phyloP scores from a whole-genome alignment of 306 rosid genomes.

The Ziziphus jujuba region DNA sequence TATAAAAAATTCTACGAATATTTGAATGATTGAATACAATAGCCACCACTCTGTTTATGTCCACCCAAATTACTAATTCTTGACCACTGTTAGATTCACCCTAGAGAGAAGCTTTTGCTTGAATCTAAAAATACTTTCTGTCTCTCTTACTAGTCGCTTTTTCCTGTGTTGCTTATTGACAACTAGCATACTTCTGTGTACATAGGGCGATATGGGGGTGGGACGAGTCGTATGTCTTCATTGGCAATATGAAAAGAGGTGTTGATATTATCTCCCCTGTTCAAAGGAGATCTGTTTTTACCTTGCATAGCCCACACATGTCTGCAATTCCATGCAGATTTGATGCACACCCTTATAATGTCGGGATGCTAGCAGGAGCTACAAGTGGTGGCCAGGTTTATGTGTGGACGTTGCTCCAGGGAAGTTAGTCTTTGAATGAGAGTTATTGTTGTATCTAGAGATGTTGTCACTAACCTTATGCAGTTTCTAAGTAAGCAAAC shows the following conservation, averaged over 20 bases:
- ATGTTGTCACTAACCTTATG: no score
- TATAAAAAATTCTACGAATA: neutral
- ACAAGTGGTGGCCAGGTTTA: slow-evolving; percentile 56
- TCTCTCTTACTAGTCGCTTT: neutral
- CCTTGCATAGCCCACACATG: slow-evolving; percentile 59
- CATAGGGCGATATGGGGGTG: slow-evolving; percentile 97
- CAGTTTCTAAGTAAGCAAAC: no score
- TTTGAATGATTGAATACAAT: no score
- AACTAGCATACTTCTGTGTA: slow-evolving; percentile 5
- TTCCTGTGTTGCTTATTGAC: neutral
- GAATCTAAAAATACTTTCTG: neutral
- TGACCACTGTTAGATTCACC: no score
- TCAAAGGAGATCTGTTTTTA: slow-evolving; percentile 36
- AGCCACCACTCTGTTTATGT: no score
- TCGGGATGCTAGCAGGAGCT: slow-evolving; percentile 54
- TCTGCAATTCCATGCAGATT: slow-evolving; percentile 90
- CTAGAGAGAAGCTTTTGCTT: neutral
- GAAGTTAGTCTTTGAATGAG: neutral
- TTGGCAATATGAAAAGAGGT: slow-evolving; percentile 84
- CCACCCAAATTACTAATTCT: no score
- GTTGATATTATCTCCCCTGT: slow-evolving; percentile 65
- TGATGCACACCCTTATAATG: slow-evolving; percentile 46
- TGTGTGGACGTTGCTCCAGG: slow-evolving; percentile 31
- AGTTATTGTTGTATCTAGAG: no score
- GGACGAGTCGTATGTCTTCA: slow-evolving; percentile 66